Evolutionary conservation across 257 asterid genomes (phyloP).

Genomic region (Agastache rugosa): DNA sequence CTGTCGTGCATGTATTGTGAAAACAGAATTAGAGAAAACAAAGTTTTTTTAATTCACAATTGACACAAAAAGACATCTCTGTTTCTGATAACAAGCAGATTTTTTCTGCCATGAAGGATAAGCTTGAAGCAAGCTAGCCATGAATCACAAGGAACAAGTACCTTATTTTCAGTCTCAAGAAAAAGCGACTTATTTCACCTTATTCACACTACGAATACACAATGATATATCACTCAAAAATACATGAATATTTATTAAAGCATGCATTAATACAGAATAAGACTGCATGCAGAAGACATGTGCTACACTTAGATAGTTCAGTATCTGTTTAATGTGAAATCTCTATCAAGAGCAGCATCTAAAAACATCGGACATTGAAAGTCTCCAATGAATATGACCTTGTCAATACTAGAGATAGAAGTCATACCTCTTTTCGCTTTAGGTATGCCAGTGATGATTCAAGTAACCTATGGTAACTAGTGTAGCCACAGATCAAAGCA

Average conservation of each 20-base stretch:
- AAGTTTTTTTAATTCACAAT: background rate
- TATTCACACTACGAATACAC: background rate
- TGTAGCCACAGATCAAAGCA: constrained; percentile 93
- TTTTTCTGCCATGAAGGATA: background rate
- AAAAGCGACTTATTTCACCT: background rate
- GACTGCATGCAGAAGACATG: background rate
- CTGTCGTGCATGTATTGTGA: constrained; percentile 6
- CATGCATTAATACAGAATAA: background rate
- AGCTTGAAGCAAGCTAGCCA: background rate
- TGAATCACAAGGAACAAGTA: background rate
- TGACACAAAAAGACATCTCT: background rate
- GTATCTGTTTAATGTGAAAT: constrained; percentile 13
- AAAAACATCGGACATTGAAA: constrained; percentile 1
- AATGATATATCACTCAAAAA: background rate
- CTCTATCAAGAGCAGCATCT: constrained; percentile 11
- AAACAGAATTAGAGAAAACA: constrained; percentile 11
- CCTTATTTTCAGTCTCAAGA: background rate
- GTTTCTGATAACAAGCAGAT: background rate
- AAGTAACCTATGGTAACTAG: constrained; percentile 82
- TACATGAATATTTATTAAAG: background rate
- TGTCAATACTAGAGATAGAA: constrained; percentile 12
- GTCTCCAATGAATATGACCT: background rate
- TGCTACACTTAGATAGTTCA: constrained; percentile 3
- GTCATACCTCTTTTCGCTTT: constrained; percentile 81
- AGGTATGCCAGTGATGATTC: constrained; percentile 83